A percentile compares a stretch with the other conserved stretches of the same genome.
These are phyloP conservation scores for Kuraishia hungarica DNA, from an alignment of 805 yeast genomes.

Conservation along the genomic window DNA sequence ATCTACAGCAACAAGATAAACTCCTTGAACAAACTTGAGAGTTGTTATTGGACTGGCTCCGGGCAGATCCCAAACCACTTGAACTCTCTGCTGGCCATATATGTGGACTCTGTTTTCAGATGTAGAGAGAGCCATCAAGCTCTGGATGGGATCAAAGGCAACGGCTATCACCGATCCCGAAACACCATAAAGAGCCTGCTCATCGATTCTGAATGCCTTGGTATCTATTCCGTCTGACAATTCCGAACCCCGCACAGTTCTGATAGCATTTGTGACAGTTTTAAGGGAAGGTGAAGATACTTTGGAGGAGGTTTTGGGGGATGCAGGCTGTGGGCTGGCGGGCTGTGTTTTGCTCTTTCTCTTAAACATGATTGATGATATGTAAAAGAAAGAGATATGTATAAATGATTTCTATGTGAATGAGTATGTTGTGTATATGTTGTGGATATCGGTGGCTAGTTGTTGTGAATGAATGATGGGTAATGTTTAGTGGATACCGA, in stretches of 20 bases:
- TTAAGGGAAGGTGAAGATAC: neutral
- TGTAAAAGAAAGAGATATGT: too few species aligned
- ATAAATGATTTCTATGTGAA: too few species aligned
- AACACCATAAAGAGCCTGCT: constrained; percentile 41
- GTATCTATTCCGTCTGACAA: constrained; percentile 23
- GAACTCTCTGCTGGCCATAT: constrained; percentile 78
- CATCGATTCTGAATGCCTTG: constrained; percentile 19
- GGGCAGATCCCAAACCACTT: constrained; percentile 50
- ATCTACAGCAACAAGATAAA: constrained; percentile 71
- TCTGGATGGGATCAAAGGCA: constrained; percentile 85
- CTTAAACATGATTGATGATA: neutral
- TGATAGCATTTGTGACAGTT: constrained; percentile 7
- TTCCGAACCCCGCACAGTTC: constrained; percentile 8
- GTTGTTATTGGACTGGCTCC: constrained; percentile 41
- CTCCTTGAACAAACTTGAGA: constrained; percentile 67
- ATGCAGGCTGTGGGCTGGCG: neutral
- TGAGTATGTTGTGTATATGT: too few species aligned
- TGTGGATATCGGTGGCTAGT: too few species aligned
- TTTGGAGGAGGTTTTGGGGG: neutral
- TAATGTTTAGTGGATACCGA: too few species aligned
- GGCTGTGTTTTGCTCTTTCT: neutral
- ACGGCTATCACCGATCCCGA: constrained; percentile 56
- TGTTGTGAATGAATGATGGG: too few species aligned
- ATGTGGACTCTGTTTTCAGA: constrained; percentile 63
- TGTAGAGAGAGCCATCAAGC: constrained; percentile 76